phyloP scores from a whole-genome alignment of 805 yeast species.

The Blastobotrys americana region DNA sequence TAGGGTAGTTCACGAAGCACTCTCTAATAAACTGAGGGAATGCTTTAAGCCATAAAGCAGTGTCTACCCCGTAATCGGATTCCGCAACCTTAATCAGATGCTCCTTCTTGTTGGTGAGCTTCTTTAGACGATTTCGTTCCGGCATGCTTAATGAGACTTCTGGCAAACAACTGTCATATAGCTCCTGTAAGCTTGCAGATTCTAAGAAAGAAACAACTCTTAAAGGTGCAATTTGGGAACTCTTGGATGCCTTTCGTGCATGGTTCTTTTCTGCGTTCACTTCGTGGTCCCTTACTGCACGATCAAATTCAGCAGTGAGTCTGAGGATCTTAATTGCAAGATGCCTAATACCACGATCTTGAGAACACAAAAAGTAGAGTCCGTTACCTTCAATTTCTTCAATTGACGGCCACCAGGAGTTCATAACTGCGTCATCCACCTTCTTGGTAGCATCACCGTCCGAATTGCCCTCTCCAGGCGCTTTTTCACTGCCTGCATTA shows the following conservation, averaged over 20 bases:
- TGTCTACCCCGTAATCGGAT: constrained; percentile 89
- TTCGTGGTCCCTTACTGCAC: constrained; percentile 49
- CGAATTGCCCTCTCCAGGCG: constrained; percentile 21
- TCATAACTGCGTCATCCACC: constrained; percentile 23
- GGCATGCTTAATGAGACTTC: constrained; percentile 50
- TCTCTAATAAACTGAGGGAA: constrained; percentile 68
- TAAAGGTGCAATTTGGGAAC: constrained; percentile 15
- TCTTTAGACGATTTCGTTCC: constrained; percentile 64
- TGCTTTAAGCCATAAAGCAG: constrained; percentile 90
- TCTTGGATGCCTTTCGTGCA: constrained; percentile 14
- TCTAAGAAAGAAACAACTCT: constrained; percentile 64
- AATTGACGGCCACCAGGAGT: constrained; percentile 70
- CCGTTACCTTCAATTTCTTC: constrained; percentile 98
- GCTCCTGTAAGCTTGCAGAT: constrained; percentile 54
- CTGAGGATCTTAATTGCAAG: constrained; percentile 68
- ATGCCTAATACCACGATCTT: constrained; percentile 67
- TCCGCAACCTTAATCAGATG: constrained; percentile 74
- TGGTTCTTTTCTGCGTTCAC: constrained; percentile 12
- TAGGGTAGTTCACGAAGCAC: constrained; percentile 76
- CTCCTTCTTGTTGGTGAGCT: constrained; percentile 52
- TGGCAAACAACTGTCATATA: constrained; percentile 47
- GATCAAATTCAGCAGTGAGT: constrained; percentile 81
- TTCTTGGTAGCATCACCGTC: constrained; percentile 1
- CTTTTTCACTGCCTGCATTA: constrained; percentile 30
- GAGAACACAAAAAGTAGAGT: constrained; percentile 81